Evolutionary conservation across 768 basidiomycete species (phyloP).

Genomic region (Leucocoprinus leucothites): DNA sequence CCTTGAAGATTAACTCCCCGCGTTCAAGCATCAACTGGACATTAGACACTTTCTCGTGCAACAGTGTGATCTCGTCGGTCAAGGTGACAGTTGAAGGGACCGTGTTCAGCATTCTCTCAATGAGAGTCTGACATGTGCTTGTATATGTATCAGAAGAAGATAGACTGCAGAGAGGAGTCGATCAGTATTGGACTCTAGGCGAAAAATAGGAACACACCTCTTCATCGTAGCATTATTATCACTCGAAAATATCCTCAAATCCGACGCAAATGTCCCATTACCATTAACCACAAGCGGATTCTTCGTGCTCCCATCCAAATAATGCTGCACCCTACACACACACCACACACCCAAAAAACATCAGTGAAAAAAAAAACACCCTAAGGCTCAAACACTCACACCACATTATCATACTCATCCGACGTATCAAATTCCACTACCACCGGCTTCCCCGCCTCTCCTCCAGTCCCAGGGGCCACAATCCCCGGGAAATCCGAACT

Average conservation of each 20-base stretch:
- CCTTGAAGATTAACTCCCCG: conserved; percentile 27
- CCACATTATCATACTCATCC: conserved; percentile 30
- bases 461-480: conserved; percentile 20
- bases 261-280: conserved; percentile 34
- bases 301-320: conserved; percentile 34
- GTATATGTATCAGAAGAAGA: conserved; percentile 26
- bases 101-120: conserved; percentile 41
- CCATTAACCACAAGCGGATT: conserved; percentile 33
- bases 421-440: conserved; percentile 32
- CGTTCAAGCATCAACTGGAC: conserved; percentile 28
- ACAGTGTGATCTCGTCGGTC: conserved; percentile 32
- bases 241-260: conserved; percentile 12
- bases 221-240: conserved; percentile 41
- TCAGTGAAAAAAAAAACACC: not conserved
- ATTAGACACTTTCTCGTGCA: conserved; percentile 30
- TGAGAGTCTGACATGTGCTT: conserved; percentile 28
- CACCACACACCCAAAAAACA: not conserved
- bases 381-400: conserved; percentile 25
- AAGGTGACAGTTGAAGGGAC: conserved; percentile 38
- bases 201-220: conserved; percentile 21
- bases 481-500: conserved; percentile 37
- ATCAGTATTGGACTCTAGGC: not conserved
- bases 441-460: conserved; percentile 17
- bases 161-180: conserved; percentile 15
- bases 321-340: conserved; percentile 32